Evolutionary conservation across 192 early-diverging fungal species (phyloP).

Genomic region (Backusella psychrophila): DNA sequence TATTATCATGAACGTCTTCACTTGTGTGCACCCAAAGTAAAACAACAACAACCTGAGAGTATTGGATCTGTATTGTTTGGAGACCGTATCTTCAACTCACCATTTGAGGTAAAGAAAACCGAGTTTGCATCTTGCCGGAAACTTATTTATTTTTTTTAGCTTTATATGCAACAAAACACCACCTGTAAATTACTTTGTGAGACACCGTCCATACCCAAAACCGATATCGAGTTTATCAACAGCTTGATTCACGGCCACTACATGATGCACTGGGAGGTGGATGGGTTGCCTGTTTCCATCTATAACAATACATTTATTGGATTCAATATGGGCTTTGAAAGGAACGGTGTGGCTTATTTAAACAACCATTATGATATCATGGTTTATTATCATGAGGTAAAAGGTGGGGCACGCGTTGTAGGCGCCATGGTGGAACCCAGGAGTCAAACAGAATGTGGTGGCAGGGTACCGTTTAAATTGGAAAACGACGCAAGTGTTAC

Average conservation of each 20-base stretch:
- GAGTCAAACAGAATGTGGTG: conserved; percentile 46
- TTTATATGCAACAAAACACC: conserved; percentile 56
- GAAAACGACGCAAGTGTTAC: conserved; percentile 42
- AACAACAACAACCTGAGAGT: conserved; percentile 69
- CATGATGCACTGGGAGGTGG: conserved; percentile 82
- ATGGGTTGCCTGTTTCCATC: conserved; percentile 77
- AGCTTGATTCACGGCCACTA: conserved; percentile 76
- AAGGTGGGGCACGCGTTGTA: conserved; percentile 75
- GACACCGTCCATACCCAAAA: conserved; percentile 46
- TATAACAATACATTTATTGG: conserved; percentile 67
- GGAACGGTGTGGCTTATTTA: conserved; percentile 39
- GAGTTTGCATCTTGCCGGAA: no score
- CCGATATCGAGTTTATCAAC: conserved; percentile 84
- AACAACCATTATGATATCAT: conserved; percentile 89
- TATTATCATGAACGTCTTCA: conserved; percentile 86
- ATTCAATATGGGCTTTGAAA: conserved; percentile 67
- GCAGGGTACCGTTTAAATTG: conserved; percentile 37
- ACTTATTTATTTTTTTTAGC: conserved; percentile 9
- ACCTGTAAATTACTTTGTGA: conserved; percentile 69
- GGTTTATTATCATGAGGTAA: conserved; percentile 77
- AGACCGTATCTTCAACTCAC: conserved; percentile 85
- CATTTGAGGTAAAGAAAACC: conserved; percentile 61
- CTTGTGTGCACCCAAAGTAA: conserved; percentile 75
- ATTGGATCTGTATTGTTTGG: conserved; percentile 95
- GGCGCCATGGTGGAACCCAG: conserved; percentile 76